Percentiles rank a stretch among this genome's conserved stretches.
These are phyloP conservation scores for Coccinonectria pachysandricola DNA, from an alignment of 2,329 filamentous ascomycete genomes.

Conservation along the genomic window DNA sequence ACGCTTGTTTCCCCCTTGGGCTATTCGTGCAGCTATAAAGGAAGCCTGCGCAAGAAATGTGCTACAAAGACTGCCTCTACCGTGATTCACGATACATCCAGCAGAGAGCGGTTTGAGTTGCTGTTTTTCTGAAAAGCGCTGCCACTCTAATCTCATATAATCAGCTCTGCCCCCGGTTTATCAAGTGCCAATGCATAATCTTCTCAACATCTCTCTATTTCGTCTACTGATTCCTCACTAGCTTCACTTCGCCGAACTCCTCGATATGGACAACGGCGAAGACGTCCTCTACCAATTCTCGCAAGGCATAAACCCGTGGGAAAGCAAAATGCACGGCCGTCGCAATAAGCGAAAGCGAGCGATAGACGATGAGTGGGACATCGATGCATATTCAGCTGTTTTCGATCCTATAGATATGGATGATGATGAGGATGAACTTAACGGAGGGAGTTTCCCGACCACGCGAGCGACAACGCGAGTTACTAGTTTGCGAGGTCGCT, in stretches of 20 bases:
- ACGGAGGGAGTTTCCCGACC: no score
- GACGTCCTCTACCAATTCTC: constrained; percentile 17
- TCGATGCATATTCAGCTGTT: constrained; percentile 12
- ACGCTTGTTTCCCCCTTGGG: no score
- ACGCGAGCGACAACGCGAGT: no score
- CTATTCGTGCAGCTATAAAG: no score
- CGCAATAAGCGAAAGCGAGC: constrained; percentile 23
- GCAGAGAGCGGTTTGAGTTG: no score
- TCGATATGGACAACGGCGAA: constrained; percentile 23
- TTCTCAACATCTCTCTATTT: background rate
- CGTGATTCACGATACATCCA: no score
- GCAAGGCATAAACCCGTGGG: constrained; percentile 5
- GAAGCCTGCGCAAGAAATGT: no score
- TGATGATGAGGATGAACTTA: constrained; percentile 5
- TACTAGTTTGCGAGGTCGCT: constrained; percentile 5
- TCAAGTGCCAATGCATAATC: no score
- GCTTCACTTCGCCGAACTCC: constrained; percentile 22
- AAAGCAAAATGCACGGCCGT: constrained; percentile 9
- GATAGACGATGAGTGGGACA: constrained; percentile 19
- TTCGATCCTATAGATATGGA: constrained; percentile 20
- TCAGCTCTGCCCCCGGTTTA: constrained; percentile 1
- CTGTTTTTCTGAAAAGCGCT: no score
- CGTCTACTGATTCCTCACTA: constrained; percentile 6
- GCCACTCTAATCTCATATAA: constrained; percentile 1
- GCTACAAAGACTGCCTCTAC: no score